Conservation (phyloP, 140 eudicot genomes). For the Senecio squalidus region DNA sequence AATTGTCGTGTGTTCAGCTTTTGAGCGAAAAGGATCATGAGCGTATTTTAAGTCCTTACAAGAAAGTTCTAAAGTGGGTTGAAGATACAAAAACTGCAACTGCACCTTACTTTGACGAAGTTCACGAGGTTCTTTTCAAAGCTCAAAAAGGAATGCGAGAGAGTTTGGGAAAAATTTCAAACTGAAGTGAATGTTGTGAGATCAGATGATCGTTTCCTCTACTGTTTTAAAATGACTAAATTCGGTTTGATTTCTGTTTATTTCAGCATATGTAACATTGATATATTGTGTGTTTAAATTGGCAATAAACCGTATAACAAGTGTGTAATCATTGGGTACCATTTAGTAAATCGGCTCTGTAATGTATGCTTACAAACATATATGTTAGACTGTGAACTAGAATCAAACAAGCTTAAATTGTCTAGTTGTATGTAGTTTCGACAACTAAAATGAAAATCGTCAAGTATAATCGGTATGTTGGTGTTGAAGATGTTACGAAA, state of each 20-base stretch:
- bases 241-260: background rate
- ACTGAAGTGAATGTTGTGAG: constrained; percentile 29
- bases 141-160: constrained; percentile 37
- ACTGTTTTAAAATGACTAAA: background rate
- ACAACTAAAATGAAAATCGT: no score
- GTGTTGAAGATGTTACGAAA: no score
- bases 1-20: constrained; percentile 22
- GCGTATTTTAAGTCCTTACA: constrained; percentile 63
- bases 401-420: no score
- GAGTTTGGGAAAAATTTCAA: background rate
- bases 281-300: background rate
- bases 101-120: constrained; percentile 60
- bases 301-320: background rate
- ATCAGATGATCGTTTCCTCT: background rate
- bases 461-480: no score
- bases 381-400: no score
- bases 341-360: no score
- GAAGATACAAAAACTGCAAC: constrained; percentile 34
- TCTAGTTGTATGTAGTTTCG: no score
- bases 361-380: no score
- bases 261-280: background rate
- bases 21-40: constrained; percentile 40
- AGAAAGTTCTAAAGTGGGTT: constrained; percentile 65
- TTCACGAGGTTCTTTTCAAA: constrained; percentile 34
- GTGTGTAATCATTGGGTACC: no score